Conservation (phyloP, 148 eudicot species). For the Heliosperma pusillum region DNA sequence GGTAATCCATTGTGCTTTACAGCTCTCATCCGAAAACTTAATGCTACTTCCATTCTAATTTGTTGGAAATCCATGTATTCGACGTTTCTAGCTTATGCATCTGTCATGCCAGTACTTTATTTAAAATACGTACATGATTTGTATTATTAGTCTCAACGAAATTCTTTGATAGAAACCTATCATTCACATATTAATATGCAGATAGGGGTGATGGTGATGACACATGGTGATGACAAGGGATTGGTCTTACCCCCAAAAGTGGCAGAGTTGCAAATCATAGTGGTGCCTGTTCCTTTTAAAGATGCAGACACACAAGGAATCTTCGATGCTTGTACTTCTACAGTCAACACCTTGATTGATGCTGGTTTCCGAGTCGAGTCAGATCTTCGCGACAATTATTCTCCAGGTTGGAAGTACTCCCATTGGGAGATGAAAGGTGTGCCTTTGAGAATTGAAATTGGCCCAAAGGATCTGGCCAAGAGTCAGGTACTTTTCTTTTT, state of each 20-base stretch:
- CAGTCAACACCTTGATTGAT: conserved; percentile 54
- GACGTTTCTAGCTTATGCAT: neutral
- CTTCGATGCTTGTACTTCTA: conserved; percentile 62
- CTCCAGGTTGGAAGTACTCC: conserved; percentile 99
- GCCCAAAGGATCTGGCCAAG: conserved; percentile 93
- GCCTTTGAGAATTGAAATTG: conserved; percentile 93
- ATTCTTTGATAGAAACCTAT: neutral
- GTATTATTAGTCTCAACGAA: neutral
- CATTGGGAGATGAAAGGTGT: conserved; percentile 99
- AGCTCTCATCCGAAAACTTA: neutral
- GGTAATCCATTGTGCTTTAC: conserved; percentile 28
- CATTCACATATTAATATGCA: conserved; percentile 25
- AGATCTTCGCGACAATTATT: conserved; percentile 89
- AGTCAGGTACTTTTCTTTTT: conserved; percentile 51
- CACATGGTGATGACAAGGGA: conserved; percentile 98
- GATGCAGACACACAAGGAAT: conserved; percentile 80
- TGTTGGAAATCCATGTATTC: no score
- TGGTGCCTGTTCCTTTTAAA: conserved; percentile 92
- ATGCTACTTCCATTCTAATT: no score
- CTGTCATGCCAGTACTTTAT: neutral
- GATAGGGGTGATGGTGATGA: conserved; percentile 99
- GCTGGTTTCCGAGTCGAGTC: conserved; percentile 76
- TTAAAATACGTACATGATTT: no score
- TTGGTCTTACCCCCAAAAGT: conserved; percentile 96
- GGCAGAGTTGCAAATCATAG: conserved; percentile 77